A percentile compares a stretch with the other conserved stretches of the same genome.
These are phyloP conservation scores for Mycena albidolilacea DNA, from an alignment of 768 basidiomycete species.

Conservation along the genomic window DNA sequence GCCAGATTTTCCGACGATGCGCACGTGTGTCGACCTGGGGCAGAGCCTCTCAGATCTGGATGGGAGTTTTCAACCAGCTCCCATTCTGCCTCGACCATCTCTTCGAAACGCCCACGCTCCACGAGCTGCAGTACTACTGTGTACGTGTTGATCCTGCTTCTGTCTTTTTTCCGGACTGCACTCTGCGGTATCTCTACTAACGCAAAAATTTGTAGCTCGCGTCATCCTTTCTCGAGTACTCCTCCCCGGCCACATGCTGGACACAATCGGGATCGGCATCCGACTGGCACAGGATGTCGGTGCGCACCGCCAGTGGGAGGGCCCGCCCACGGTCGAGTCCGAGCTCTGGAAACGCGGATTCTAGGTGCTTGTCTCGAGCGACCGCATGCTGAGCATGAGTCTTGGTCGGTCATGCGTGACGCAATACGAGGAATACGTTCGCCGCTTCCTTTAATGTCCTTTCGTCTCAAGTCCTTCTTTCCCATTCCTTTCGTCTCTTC, in stretches of 20 bases:
- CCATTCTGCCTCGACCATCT: conserved; percentile 75
- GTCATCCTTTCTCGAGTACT: conserved; percentile 66
- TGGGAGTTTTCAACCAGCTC: conserved; percentile 81
- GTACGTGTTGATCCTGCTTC: conserved; percentile 50
- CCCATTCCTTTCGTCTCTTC: not conserved
- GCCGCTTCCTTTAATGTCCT: not conserved
- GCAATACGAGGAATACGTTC: not conserved
- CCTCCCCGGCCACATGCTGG: conserved; percentile 77
- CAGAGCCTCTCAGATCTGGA: conserved; percentile 58
- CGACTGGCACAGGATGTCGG: conserved; percentile 34
- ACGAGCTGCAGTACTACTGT: conserved; percentile 80
- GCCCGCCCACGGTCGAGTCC: conserved; percentile 63
- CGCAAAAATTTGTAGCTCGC: conserved; percentile 56
- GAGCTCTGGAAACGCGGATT: conserved; percentile 84
- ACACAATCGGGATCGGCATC: conserved; percentile 63
- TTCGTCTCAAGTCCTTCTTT: not conserved
- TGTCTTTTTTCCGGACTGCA: too few relatives aligned
- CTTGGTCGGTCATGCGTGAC: conserved; percentile 62
- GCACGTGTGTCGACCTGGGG: conserved; percentile 52
- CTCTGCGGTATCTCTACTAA: not conserved
- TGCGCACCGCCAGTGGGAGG: conserved; percentile 43
- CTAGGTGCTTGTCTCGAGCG: conserved; percentile 59
- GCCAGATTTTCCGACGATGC: conserved; percentile 72
- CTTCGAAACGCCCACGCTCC: conserved; percentile 73
- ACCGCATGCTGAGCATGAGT: conserved; percentile 60